These are phyloP conservation scores for Globisporangium carolinianum DNA, from an alignment of 352 stramenopile species.

Conservation along the genomic window DNA sequence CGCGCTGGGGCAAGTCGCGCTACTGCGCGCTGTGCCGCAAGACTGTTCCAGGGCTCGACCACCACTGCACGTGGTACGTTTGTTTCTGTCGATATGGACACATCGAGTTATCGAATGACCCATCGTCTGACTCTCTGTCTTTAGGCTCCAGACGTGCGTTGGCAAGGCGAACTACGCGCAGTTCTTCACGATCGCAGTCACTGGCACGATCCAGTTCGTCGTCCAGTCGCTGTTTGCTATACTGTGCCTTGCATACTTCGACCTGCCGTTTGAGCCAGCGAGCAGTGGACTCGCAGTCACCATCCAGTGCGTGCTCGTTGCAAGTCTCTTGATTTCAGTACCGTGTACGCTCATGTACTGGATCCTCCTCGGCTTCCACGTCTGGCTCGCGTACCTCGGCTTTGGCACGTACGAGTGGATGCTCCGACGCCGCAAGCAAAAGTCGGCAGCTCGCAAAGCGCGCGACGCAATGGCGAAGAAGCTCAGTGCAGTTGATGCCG, in stretches of 20 bases:
- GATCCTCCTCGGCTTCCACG: slow-evolving; percentile 73
- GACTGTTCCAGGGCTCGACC: slow-evolving; percentile 67
- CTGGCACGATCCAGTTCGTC: slow-evolving; percentile 54
- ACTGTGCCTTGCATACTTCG: slow-evolving; percentile 49
- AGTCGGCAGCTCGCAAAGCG: slow-evolving; percentile 41
- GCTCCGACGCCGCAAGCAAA: slow-evolving; percentile 64
- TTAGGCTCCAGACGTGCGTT: slow-evolving; percentile 79
- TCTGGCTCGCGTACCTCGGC: slow-evolving; percentile 70
- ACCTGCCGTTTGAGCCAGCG: slow-evolving; percentile 23
- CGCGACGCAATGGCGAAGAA: slow-evolving; percentile 8
- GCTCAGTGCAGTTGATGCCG: slow-evolving; percentile 8
- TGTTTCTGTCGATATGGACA: too few relatives aligned
- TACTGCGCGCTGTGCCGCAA: slow-evolving; percentile 82
- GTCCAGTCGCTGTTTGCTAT: slow-evolving; percentile 46
- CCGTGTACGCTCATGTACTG: slow-evolving; percentile 85
- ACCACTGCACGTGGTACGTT: slow-evolving; percentile 79
- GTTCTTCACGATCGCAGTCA: slow-evolving; percentile 80
- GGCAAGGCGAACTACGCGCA: slow-evolving; percentile 80
- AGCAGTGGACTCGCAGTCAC: slow-evolving; percentile 15
- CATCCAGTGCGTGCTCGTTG: slow-evolving; percentile 40
- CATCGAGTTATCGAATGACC: neutral
- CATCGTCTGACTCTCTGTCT: neutral
- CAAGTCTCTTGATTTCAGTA: slow-evolving; percentile 54
- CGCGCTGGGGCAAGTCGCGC: slow-evolving; percentile 72
- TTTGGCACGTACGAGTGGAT: slow-evolving; percentile 88